A percentile compares a stretch with the other conserved stretches of the same genome.
phyloP scores from a whole-genome alignment of 306 rosid species.

The Acacia crassicarpa region DNA sequence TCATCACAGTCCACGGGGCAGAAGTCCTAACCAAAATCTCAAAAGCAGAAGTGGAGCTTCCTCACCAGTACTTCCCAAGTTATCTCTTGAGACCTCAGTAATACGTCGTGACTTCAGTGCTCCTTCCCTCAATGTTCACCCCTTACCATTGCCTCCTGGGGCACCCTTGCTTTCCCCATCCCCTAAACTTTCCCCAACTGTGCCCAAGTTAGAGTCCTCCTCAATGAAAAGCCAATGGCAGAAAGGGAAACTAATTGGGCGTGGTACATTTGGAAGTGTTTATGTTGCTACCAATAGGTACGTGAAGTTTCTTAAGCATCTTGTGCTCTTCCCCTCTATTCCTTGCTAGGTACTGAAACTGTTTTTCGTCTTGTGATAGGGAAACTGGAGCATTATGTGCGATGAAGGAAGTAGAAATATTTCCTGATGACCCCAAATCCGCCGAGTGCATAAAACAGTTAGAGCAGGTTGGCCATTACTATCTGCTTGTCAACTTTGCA shows the following conservation, averaged over 20 bases:
- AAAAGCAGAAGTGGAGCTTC: conserved; percentile 54
- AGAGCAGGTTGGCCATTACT: conserved; percentile 69
- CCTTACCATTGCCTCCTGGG: conserved; percentile 93
- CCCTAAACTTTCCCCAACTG: conserved; percentile 36
- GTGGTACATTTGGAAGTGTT: conserved; percentile 97
- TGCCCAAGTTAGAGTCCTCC: conserved; percentile 49
- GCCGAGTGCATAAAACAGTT: conserved; percentile 88
- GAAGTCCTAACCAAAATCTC: conserved; percentile 42
- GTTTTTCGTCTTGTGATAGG: conserved; percentile 36
- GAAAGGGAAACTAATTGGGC: conserved; percentile 96
- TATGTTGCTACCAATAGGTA: conserved; percentile 92
- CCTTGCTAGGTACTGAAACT: conserved; percentile 20
- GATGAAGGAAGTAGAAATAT: conserved; percentile 93
- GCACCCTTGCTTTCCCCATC: conserved; percentile 51
- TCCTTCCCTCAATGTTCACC: conserved; percentile 62
- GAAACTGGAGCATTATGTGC: conserved; percentile 98
- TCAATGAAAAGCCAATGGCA: conserved; percentile 82
- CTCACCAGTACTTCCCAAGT: conserved; percentile 47
- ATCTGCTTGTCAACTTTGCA: conserved; percentile 1
- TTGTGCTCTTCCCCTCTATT: conserved; percentile 24
- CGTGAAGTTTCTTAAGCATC: conserved; percentile 2
- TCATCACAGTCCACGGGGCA: conserved; percentile 51
- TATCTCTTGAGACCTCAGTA: conserved; percentile 44
- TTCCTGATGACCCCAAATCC: conserved; percentile 88
- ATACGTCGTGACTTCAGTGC: conserved; percentile 50